Evolutionary conservation across 495 filamentous ascomycete genomes (phyloP), one percentile per base, ranked within the genome.

Genomic region (Stereocaulon alpinum): DNA sequence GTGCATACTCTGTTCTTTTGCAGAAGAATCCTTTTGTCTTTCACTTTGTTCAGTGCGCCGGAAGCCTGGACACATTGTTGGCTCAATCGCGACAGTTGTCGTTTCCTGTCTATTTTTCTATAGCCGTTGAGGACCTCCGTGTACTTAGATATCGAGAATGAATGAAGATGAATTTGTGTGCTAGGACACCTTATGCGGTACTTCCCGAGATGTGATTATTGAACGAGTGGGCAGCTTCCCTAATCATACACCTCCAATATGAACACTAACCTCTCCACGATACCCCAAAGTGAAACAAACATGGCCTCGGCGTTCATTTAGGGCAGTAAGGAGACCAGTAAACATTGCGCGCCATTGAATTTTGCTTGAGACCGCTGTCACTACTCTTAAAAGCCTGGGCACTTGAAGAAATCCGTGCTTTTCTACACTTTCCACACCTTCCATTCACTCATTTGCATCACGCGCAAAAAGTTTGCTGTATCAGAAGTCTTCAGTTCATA

Each of bases 81-180:
- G 34, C 7, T 52, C 11, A 18, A 18, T 52, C 18, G 49, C 49
- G 49, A 20, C 49, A 37, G 6, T n/a, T 34, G 14, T 18, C 29
- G 9, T 52, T 10, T 29, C 30, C 29, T n/a, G 30, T 37, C 49
- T 18, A 9, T 34, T 37, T 9, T 37, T 30, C 20, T 30, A 37
- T 29, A 37, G 20, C 17, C 29, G 49, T 52, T 52, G 49, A 52
- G 49, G 49, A 54, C 43, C n/a, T 45, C 40, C 54, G 49, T 60
- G 24, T 57, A 57, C 9, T 54, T 60, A 60, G 58, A 53, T 47
- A 44, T 60, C 40, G 50, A 60, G 40, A 54, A 60, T 60, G 41
- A 60, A 60, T 47, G 40, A 53, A 60, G 5, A 60, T 27, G 50
- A 55, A 44, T 60, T 50, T 29, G 15, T 30, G 40, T 52, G 40